Base-by-base conservation (phyloP, 495 filamentous ascomycete genomes). In the Neurospora sp. region DNA sequence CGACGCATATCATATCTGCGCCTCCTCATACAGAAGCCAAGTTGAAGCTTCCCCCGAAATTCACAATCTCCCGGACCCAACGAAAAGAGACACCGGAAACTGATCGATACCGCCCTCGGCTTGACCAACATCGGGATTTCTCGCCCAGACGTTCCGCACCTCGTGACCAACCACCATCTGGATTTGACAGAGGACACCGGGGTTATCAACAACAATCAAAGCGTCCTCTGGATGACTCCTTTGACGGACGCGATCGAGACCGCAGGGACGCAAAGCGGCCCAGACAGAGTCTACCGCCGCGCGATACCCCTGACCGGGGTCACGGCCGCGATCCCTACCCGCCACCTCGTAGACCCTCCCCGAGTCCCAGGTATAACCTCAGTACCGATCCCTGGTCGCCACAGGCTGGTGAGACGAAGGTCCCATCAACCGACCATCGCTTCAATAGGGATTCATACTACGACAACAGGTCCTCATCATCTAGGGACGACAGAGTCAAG, bases 11-110 rank as follows among this genome's bases (percentile, higher is more conserved):
- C 0, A 74, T 69, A 2, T 70, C 74, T 3, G 22, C 47, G n/a
- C 79, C 75, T n/a, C 80, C 75, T 31, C 73, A 77, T 42, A 73
- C 78, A 5, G 65, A 77, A 8, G 73, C 73, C 9, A 47, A 73
- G 37, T 75, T 78, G 69, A 80, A 74, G 65, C 53, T 81, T 69
- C 79, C 79, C 0, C 79, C 78, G 1, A 69, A 40, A 59, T 77
- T 74, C 8, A 37, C 70, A 16, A 69, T 77, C n/a, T 73, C 76
- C n/a, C 69, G 68, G n/a, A 8, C 41, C 6, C 69, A n/a, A 3
- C 68, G 39, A 8, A 42, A 71, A 39, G 71, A 18, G 39, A 71
- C 47, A 0, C 70, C 71, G 5, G 35, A 45, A 37, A 71, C 39
- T 38, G 65, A 70, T 35, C 22, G 35, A 68, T 39, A 9, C 40